Percentiles rank a stretch among this genome's conserved stretches.
phyloP scores from a whole-genome alignment of 192 early-diverging fungal species.

The Backusella mclennaniae region DNA sequence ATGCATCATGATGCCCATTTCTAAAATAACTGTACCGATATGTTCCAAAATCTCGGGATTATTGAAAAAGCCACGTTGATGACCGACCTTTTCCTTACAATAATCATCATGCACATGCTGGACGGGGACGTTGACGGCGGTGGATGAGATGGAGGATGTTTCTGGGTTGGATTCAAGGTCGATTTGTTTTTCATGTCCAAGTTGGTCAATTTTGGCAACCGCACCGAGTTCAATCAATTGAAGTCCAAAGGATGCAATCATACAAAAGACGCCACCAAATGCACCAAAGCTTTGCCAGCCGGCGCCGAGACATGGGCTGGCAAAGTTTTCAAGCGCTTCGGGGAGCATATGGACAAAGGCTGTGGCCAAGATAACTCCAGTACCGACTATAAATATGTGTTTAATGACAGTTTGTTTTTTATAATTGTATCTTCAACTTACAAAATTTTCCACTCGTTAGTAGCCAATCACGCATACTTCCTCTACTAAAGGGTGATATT shows the following conservation, averaged over 20 bases:
- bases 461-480: slow-evolving; percentile 22
- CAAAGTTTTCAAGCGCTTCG: slow-evolving; percentile 52
- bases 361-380: slow-evolving; percentile 74
- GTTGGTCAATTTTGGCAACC: slow-evolving; percentile 17
- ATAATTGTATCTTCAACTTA: slow-evolving; percentile 10
- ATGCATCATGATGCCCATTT: slow-evolving; percentile 75
- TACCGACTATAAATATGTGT: slow-evolving; percentile 15
- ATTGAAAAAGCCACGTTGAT: slow-evolving; percentile 14
- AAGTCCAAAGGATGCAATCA: slow-evolving; percentile 63
- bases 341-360: slow-evolving; percentile 79
- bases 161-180: neutral
- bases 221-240: slow-evolving; percentile 64
- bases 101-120: neutral
- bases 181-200: neutral
- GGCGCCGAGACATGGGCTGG: slow-evolving; percentile 51
- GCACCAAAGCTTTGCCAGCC: slow-evolving; percentile 42
- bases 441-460: slow-evolving; percentile 33
- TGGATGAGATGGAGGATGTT: neutral
- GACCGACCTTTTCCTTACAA: slow-evolving; percentile 5
- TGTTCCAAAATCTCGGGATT: slow-evolving; percentile 24
- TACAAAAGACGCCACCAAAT: slow-evolving; percentile 57
- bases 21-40: slow-evolving; percentile 65
- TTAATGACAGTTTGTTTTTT: neutral
- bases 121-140: neutral
- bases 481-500: slow-evolving; percentile 12